Percentiles rank a stretch among this genome's conserved stretches.
These are phyloP conservation scores for Abelmoschus esculentus DNA, from an alignment of 345 rosid species.

Conservation along the genomic window DNA sequence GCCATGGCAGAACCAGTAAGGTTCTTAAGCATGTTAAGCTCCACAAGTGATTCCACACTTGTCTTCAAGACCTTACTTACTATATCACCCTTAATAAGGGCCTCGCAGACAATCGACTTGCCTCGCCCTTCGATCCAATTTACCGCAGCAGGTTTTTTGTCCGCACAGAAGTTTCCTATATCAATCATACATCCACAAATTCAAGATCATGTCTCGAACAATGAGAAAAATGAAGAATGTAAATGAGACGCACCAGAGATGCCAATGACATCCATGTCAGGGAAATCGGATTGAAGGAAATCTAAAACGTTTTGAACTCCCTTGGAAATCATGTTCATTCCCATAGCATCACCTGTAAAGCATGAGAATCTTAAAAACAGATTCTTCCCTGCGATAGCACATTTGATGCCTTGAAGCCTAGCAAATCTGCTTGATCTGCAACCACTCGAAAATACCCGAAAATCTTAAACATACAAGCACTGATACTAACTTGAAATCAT, in stretches of 20 bases:
- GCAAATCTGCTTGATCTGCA: constrained; percentile 61
- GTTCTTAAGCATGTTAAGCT: constrained; percentile 75
- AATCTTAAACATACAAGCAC: neutral
- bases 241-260: constrained; percentile 38
- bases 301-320: constrained; percentile 69
- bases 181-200: constrained; percentile 1
- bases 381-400: constrained; percentile 62
- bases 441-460: neutral
- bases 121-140: constrained; percentile 80
- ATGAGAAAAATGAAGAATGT: neutral
- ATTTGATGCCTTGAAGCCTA: constrained; percentile 43
- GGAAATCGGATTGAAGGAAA: constrained; percentile 49
- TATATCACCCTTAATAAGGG: constrained; percentile 48
- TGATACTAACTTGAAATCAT: neutral
- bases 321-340: constrained; percentile 80
- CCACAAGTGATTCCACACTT: constrained; percentile 52
- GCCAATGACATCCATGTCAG: constrained; percentile 69
- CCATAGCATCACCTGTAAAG: constrained; percentile 74
- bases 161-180: constrained; percentile 60
- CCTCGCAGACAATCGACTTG: constrained; percentile 71
- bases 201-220: neutral
- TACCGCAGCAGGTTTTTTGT: constrained; percentile 69
- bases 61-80: constrained; percentile 60
- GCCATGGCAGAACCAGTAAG: constrained; percentile 76
- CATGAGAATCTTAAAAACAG: constrained; percentile 49